A percentile compares a stretch with the other conserved stretches of the same genome.
Conservation (phyloP, 2,329 filamentous ascomycete species). For the Clonostachys byssicola region DNA sequence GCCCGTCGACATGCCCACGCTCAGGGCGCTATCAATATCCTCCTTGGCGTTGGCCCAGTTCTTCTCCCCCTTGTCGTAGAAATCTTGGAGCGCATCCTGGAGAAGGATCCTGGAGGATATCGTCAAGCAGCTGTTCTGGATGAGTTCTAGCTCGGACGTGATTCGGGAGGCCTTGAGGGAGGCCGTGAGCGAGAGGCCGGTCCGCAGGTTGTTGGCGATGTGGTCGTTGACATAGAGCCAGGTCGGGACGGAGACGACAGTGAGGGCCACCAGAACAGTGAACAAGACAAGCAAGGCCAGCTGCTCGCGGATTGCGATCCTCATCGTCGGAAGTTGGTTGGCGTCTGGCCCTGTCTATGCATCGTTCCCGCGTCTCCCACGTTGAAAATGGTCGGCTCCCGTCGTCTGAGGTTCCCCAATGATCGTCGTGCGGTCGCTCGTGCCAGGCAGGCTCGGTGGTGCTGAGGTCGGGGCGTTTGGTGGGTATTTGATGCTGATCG, state of each 20-base stretch:
- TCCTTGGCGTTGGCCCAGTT: constrained; percentile 58
- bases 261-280: constrained; percentile 69
- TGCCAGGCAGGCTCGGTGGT: not conserved
- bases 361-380: not conserved
- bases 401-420: not conserved
- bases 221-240: constrained; percentile 55
- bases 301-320: constrained; percentile 85
- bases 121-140: constrained; percentile 70
- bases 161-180: constrained; percentile 84
- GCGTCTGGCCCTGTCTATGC: not conserved
- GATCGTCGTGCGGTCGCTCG: not conserved
- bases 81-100: constrained; percentile 46
- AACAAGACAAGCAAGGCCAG: constrained; percentile 75
- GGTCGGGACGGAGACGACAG: constrained; percentile 76
- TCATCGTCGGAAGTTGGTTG: constrained; percentile 49
- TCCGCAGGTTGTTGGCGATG: constrained; percentile 46
- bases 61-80: constrained; percentile 37
- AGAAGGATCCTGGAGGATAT: constrained; percentile 64
- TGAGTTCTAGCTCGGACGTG: constrained; percentile 71
- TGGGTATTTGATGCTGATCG: too few relatives aligned
- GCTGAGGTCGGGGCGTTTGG: not conserved
- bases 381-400: too few relatives aligned
- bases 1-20: constrained; percentile 48
- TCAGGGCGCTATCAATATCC: constrained; percentile 72
- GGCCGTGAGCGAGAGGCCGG: constrained; percentile 71